Percentiles rank a stretch among this genome's conserved stretches.
These are phyloP conservation scores for Moesziomyces parantarcticus DNA, from an alignment of 1,284 basidiomycete species.

Conservation along the genomic window DNA sequence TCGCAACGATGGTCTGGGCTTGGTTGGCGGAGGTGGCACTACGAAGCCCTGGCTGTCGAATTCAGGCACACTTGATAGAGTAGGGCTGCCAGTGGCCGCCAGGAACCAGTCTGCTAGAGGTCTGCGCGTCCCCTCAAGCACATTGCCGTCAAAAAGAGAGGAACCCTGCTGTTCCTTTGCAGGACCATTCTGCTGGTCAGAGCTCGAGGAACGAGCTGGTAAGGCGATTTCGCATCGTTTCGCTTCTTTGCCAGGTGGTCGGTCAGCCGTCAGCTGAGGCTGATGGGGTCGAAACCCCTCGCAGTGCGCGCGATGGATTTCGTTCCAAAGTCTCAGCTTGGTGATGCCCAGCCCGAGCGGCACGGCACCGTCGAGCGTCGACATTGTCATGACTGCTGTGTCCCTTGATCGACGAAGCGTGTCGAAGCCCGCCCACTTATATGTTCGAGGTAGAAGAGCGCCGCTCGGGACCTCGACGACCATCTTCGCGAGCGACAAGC, in stretches of 20 bases:
- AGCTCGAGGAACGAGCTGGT: no score
- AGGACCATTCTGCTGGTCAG: no score
- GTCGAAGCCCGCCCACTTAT: not conserved
- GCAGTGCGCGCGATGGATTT: slow-evolving; percentile 26
- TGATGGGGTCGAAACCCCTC: slow-evolving; percentile 1
- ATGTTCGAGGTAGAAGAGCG: not conserved
- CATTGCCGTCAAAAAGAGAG: not conserved
- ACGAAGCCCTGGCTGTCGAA: slow-evolving; percentile 9
- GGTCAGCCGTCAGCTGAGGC: not conserved
- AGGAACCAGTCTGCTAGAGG: not conserved
- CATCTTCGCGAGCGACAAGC: no score
- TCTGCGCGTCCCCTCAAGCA: not conserved
- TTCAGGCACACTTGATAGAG: rapidly evolving
- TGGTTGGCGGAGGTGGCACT: slow-evolving; percentile 22
- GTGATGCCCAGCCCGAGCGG: slow-evolving; percentile 41
- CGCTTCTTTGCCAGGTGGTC: not conserved
- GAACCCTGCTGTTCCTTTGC: not conserved
- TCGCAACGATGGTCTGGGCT: slow-evolving; percentile 19
- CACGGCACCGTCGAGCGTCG: slow-evolving; percentile 38
- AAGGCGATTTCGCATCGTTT: not conserved
- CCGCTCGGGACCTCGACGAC: not conserved
- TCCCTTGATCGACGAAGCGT: not conserved
- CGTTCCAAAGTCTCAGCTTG: slow-evolving; percentile 40
- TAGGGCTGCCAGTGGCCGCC: no score
- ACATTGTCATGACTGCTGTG: slow-evolving; percentile 8